Conservation (phyloP, 2,329 filamentous ascomycete genomes). For the Dendrostoma leiphaemia region DNA sequence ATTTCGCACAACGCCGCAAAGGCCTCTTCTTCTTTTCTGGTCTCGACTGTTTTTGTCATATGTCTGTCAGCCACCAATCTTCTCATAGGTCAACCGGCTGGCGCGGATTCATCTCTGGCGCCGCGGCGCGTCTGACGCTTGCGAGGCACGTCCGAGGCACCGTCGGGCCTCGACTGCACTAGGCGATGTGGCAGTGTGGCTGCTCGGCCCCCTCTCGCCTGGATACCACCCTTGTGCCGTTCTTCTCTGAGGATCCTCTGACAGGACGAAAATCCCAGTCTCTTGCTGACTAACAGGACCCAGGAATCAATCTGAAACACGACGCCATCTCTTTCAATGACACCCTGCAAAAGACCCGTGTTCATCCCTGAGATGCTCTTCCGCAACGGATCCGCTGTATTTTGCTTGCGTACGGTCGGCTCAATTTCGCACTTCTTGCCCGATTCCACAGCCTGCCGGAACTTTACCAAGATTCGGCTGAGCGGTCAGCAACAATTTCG, state of each 20-base stretch:
- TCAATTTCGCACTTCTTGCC: not conserved
- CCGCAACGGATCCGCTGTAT: not conserved
- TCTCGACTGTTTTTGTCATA: too few relatives aligned
- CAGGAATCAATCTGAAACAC: conserved; percentile 18
- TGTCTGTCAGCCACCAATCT: too few relatives aligned
- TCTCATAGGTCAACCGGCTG: too few relatives aligned
- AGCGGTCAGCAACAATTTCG: not conserved
- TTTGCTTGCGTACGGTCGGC: not conserved
- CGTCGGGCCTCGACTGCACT: not conserved
- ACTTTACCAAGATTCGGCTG: not conserved
- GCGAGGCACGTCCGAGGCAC: not conserved
- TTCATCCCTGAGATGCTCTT: conserved; percentile 3
- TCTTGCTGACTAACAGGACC: conserved; percentile 9
- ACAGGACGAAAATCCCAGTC: conserved; percentile 2
- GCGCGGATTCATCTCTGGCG: too few relatives aligned
- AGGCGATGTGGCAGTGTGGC: not conserved
- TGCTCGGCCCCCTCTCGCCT: not conserved
- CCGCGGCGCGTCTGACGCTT: too few relatives aligned
- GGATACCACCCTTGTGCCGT: not conserved
- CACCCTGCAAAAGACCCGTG: conserved; percentile 13
- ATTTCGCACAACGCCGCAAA: too few relatives aligned
- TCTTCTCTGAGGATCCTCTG: not conserved
- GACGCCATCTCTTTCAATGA: conserved; percentile 16
- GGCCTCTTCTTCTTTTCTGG: too few relatives aligned
- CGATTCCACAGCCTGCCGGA: not conserved